phyloP scores from a whole-genome alignment of 371 early-diverging fungal species.

The Choanephora cucurbitarum region DNA sequence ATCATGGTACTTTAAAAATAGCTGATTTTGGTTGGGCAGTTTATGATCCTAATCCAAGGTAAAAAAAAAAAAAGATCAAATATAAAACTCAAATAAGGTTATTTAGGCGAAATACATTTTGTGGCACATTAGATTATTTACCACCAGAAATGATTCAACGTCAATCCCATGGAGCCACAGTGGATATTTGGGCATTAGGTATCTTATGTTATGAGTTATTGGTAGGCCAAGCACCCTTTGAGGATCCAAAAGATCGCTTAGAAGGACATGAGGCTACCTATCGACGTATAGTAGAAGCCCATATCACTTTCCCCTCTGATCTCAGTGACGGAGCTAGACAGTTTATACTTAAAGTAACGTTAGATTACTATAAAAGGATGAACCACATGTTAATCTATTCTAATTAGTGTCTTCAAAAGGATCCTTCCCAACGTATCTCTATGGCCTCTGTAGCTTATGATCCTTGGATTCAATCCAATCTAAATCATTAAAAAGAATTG shows the following conservation, averaged over 20 bases:
- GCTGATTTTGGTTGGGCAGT: conserved; percentile 99
- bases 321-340: conserved; percentile 9
- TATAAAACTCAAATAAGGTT: conserved; percentile 3
- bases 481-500: neutral
- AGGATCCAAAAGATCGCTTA: conserved; percentile 47
- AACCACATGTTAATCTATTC: too few relatives aligned
- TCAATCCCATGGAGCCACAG: conserved; percentile 71
- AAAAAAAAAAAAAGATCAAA: conserved; percentile 13
- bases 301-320: conserved; percentile 1
- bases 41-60: conserved; percentile 84
- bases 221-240: conserved; percentile 96
- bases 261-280: conserved; percentile 66
- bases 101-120: conserved; percentile 81
- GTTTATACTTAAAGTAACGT: conserved; percentile 12
- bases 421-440: conserved; percentile 71
- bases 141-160: conserved; percentile 92
- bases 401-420: conserved; percentile 75
- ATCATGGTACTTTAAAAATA: conserved; percentile 88
- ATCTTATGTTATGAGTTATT: conserved; percentile 94
- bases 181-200: conserved; percentile 88
- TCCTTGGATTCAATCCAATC: conserved; percentile 66
- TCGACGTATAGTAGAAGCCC: conserved; percentile 58
- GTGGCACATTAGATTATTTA: conserved; percentile 98
- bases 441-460: conserved; percentile 78
- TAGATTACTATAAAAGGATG: too few relatives aligned